phyloP scores from a whole-genome alignment of 106 monocot genomes.

The Platanthera zijinensis region DNA sequence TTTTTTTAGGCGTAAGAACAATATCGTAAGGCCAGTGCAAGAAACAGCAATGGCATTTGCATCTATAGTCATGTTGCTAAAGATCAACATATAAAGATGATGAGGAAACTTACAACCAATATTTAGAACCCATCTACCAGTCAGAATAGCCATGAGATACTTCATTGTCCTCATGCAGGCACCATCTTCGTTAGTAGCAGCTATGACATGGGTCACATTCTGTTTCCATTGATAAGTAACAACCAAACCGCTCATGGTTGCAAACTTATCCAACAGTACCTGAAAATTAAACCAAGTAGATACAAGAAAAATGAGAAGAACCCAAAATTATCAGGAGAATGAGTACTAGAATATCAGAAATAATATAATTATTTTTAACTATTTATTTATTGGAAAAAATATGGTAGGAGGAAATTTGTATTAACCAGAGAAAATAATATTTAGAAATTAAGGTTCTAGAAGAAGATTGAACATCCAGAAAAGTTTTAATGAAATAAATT shows the following conservation, averaged over 20 bases:
- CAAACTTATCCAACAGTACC: slow-evolving; percentile 53
- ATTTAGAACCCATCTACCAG: slow-evolving; percentile 81
- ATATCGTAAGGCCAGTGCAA: not conserved
- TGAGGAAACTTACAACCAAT: slow-evolving; percentile 59
- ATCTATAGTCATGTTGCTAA: not conserved
- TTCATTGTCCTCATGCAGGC: slow-evolving; percentile 84
- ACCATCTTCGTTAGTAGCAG: slow-evolving; percentile 68
- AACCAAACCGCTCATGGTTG: slow-evolving; percentile 30
- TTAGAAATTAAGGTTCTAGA: not conserved
- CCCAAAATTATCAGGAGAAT: not conserved
- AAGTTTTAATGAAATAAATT: not conserved
- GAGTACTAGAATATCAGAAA: not conserved
- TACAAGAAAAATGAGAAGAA: not conserved
- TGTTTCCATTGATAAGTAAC: slow-evolving; percentile 46
- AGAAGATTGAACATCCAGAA: not conserved
- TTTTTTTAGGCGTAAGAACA: not conserved
- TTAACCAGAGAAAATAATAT: not conserved
- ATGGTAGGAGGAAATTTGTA: not conserved
- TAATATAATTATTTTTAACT: not conserved
- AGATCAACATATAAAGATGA: not conserved
- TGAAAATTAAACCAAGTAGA: slow-evolving; percentile 9
- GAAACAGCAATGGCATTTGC: not conserved
- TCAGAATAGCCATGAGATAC: slow-evolving; percentile 74
- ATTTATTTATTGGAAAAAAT: not conserved
- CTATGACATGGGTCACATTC: slow-evolving; percentile 87